phyloP scores from a whole-genome alignment of 2,329 filamentous ascomycete genomes.

The Bipolaris gigantea region DNA sequence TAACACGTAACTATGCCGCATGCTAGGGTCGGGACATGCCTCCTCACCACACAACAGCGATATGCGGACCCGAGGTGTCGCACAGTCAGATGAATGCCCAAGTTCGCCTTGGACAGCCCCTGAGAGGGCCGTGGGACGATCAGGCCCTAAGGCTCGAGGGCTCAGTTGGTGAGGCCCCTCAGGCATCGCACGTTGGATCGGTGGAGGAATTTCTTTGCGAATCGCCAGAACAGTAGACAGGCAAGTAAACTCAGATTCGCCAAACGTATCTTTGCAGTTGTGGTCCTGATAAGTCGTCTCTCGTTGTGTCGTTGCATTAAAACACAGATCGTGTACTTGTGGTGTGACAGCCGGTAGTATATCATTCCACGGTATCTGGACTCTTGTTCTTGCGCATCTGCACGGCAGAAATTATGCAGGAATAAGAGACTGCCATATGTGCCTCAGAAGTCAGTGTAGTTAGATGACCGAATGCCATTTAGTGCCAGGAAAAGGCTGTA shows the following conservation, averaged over 20 bases:
- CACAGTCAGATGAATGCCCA: neutral
- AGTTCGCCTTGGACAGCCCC: conserved; percentile 1
- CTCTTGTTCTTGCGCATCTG: neutral
- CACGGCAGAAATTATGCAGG: neutral
- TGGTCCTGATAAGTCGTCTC: neutral
- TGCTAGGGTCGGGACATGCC: conserved; percentile 5
- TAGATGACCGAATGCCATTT: neutral
- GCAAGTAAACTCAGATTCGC: neutral
- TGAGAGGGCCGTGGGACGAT: conserved; percentile 1
- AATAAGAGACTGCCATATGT: neutral
- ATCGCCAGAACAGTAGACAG: neutral
- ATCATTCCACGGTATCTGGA: neutral
- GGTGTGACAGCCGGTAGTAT: neutral
- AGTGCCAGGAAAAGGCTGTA: neutral
- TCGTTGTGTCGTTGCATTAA: neutral
- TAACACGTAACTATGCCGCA: conserved; percentile 5
- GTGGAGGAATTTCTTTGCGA: neutral
- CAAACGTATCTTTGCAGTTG: neutral
- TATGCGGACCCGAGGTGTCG: neutral
- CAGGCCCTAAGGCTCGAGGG: neutral
- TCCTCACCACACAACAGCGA: neutral
- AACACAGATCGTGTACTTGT: neutral
- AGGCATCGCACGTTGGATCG: neutral
- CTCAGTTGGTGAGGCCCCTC: conserved; percentile 3
- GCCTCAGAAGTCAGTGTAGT: neutral